Evolutionary conservation across 2,329 filamentous ascomycete genomes (phyloP), one percentile per base, ranked within the genome.

Genomic region (Seiridium cupressi): DNA sequence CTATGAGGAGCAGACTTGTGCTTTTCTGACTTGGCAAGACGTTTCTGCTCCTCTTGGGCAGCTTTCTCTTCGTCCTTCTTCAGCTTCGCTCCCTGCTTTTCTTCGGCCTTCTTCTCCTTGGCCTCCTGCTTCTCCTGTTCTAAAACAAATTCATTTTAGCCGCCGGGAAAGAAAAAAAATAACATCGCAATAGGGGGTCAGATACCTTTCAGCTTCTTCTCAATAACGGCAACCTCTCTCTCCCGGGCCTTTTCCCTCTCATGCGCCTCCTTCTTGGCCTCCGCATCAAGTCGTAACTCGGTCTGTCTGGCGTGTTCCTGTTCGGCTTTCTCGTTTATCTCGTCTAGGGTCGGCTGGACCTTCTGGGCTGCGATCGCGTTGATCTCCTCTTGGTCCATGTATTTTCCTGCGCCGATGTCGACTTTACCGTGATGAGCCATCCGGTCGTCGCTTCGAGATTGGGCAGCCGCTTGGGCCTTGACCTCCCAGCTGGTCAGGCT

Each of bases 271-370:
- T 88, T 83, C 66, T 84, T 83, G 63, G 87, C 81, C 60, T 92
- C 87, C 62, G 86, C 80, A 61, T 92, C 89, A 18, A 87, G 72
- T 47, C 84, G 82, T 9, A 84, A 74, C 64, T 88, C 84, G 51
- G 87, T 80, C 62, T 90, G 83, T 61, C 88, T 83, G 54, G 89
- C 90, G 44, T 85, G 81, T 70, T 92, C 88, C 62, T 82, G 81
- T 69, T 93, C 89, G 0, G 91, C 91, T 70, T 88, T 91, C 56
- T 91, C 88, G 57, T 89, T 88, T 63, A 97, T 95, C 64, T 96
- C 91, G 65, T 97, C 89, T 5, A 97, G 74, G 0, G 95, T 87
- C 4, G 93, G 93, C 72, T 94, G 91, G 13, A 97, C 84, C 65
- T 89, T 87, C 51, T 84, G 86, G 10, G 86, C 84, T 3, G 93